These are phyloP conservation scores for Phytopythium oedochilum DNA, from an alignment of 352 stramenopile species.

Conservation along the genomic window DNA sequence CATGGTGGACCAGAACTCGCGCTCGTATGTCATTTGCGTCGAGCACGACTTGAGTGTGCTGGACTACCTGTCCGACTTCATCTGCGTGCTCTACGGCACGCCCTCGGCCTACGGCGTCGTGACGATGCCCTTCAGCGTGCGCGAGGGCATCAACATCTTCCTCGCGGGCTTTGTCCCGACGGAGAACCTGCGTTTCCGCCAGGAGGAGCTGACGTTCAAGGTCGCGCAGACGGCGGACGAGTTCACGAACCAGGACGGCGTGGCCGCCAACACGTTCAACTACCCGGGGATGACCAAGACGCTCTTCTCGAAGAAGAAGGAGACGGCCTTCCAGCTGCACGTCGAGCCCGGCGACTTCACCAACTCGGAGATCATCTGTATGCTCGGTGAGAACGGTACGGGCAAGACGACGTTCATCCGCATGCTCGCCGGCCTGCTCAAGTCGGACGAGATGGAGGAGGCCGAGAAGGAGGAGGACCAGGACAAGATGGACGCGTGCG, in stretches of 20 bases:
- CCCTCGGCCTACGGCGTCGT: slow-evolving; percentile 99
- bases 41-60: slow-evolving; percentile 99
- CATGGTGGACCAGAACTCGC: slow-evolving; percentile 88
- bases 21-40: slow-evolving; percentile 97
- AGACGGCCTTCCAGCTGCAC: slow-evolving; percentile 96
- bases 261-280: slow-evolving; percentile 89
- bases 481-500: slow-evolving; percentile 70
- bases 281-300: slow-evolving; percentile 99
- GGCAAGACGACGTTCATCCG: slow-evolving; percentile 99
- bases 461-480: slow-evolving; percentile 65
- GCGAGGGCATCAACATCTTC: slow-evolving; percentile 99
- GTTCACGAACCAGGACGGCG: slow-evolving; percentile 76
- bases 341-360: slow-evolving; percentile 97
- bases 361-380: slow-evolving; percentile 99
- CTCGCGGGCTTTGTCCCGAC: slow-evolving; percentile 98
- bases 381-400: slow-evolving; percentile 99
- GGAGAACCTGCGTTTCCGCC: slow-evolving; percentile 99
- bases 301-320: slow-evolving; percentile 91
- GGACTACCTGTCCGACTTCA: slow-evolving; percentile 99
- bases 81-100: slow-evolving; percentile 98
- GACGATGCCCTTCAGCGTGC: slow-evolving; percentile 99
- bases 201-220: slow-evolving; percentile 99
- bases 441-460: slow-evolving; percentile 95
- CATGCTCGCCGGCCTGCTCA: slow-evolving; percentile 98
- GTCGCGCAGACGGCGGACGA: slow-evolving; percentile 93